Conservation (phyloP, 306 rosid species). For the Hippophae rhamnoides region DNA sequence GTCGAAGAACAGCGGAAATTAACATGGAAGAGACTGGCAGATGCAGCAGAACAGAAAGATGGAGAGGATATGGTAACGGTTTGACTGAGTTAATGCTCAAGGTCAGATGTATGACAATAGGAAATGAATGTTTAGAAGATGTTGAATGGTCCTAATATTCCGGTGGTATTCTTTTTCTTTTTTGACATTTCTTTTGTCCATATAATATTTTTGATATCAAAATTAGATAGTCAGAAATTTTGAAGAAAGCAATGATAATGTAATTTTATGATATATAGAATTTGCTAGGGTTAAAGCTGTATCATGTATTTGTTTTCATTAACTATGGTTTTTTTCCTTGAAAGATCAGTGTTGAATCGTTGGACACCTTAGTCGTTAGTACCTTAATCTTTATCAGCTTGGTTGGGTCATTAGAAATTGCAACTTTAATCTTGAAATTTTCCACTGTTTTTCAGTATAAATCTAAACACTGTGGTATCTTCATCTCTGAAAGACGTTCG, state of each 20-base stretch:
- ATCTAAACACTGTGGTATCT: no score
- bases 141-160: constrained; percentile 32
- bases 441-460: no score
- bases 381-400: background rate
- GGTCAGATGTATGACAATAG: constrained; percentile 10
- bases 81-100: constrained; percentile 17
- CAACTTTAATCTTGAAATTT: no score
- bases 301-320: constrained; percentile 18
- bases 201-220: constrained; percentile 22
- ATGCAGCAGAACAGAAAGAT: constrained; percentile 53
- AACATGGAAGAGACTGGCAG: constrained; percentile 80
- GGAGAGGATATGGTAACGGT: constrained; percentile 43
- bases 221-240: constrained; percentile 32
- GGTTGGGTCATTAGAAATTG: no score
- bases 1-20: constrained; percentile 54
- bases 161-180: constrained; percentile 43
- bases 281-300: constrained; percentile 48
- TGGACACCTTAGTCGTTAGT: background rate
- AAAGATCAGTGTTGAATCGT: constrained; percentile 18
- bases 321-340: background rate
- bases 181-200: constrained; percentile 22
- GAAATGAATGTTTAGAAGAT: constrained; percentile 25
- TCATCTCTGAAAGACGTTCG: no score
- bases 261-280: constrained; percentile 43
- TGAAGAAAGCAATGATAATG: constrained; percentile 45